Evolutionary conservation across 1,284 basidiomycete species (phyloP).

Genomic region (Peniophora sp.): DNA sequence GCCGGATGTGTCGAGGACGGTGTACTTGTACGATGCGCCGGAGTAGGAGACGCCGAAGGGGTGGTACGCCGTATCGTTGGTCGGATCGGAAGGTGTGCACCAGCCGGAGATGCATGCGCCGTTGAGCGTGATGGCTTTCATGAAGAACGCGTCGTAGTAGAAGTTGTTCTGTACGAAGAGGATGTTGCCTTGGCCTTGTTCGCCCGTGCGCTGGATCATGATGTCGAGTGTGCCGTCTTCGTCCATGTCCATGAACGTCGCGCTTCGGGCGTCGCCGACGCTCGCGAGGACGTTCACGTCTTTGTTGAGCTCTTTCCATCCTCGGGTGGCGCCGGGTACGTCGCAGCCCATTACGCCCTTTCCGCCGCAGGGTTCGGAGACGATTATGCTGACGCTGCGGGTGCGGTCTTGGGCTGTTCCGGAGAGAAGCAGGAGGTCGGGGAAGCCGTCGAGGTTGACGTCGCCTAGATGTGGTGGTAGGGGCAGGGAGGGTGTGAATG

Average conservation of each 20-base stretch:
- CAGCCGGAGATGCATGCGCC: constrained; percentile 83
- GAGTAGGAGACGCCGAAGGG: constrained; percentile 92
- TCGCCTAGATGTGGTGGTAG: constrained; percentile 83
- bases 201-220: constrained; percentile 78
- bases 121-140: constrained; percentile 92
- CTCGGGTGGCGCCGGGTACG: constrained; percentile 42
- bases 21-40: constrained; percentile 96
- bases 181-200: constrained; percentile 54
- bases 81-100: constrained; percentile 42
- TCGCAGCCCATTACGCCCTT: constrained; percentile 48
- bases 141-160: constrained; percentile 98
- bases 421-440: constrained; percentile 77
- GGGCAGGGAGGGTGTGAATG: constrained; percentile 58
- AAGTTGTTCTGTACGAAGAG: constrained; percentile 95
- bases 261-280: constrained; percentile 74
- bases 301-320: constrained; percentile 54
- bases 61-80: constrained; percentile 30
- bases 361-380: constrained; percentile 61
- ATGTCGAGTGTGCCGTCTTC: constrained; percentile 96
- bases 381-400: constrained; percentile 45
- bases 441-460: constrained; percentile 91
- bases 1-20: constrained; percentile 91
- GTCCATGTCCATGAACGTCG: constrained; percentile 87
- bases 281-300: constrained; percentile 57
- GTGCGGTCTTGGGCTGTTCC: constrained; percentile 28